Evolutionary conservation across 2,329 filamentous ascomycete genomes (phyloP).

Genomic region (Elsinoe ampelina): DNA sequence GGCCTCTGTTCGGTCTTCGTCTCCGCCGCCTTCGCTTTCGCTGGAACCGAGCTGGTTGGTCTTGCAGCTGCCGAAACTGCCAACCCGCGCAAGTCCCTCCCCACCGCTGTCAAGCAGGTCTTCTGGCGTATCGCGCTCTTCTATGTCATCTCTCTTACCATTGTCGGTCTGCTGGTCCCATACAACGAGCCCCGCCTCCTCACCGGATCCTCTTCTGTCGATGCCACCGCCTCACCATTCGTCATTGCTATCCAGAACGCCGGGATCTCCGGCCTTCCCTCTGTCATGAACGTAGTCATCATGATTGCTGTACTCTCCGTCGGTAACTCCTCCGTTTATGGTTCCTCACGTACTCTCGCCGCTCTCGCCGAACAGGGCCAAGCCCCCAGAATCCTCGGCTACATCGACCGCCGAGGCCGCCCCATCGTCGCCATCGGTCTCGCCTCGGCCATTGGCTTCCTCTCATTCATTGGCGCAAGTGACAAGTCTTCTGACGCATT

Average conservation of each 20-base stretch:
- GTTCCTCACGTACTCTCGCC: conserved; percentile 27
- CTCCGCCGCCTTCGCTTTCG: conserved; percentile 54
- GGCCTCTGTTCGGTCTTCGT: conserved; percentile 57
- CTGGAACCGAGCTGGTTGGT: conserved; percentile 55
- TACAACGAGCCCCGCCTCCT: conserved; percentile 27
- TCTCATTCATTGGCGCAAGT: conserved; percentile 58
- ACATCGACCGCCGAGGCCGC: conserved; percentile 73
- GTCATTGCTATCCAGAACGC: conserved; percentile 55
- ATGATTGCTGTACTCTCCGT: conserved; percentile 52
- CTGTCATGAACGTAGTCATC: conserved; percentile 59
- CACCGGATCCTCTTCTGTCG: conserved; percentile 25
- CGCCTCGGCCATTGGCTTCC: conserved; percentile 58
- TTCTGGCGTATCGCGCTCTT: conserved; percentile 29
- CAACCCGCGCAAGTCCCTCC: conserved; percentile 40
- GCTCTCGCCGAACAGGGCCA: conserved; percentile 42
- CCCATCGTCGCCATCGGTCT: conserved; percentile 64
- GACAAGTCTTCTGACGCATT: conserved; percentile 54
- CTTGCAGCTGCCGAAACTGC: conserved; percentile 45
- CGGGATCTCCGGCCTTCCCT: conserved; percentile 51
- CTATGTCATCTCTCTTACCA: conserved; percentile 27
- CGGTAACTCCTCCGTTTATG: conserved; percentile 45
- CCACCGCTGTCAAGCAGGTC: conserved; percentile 28
- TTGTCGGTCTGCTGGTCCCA: conserved; percentile 28
- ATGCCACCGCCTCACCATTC: conserved; percentile 49
- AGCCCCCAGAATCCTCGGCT: conserved; percentile 65